phyloP scores from a whole-genome alignment of 2,329 filamentous ascomycete genomes.

The Aciculosporium take region DNA sequence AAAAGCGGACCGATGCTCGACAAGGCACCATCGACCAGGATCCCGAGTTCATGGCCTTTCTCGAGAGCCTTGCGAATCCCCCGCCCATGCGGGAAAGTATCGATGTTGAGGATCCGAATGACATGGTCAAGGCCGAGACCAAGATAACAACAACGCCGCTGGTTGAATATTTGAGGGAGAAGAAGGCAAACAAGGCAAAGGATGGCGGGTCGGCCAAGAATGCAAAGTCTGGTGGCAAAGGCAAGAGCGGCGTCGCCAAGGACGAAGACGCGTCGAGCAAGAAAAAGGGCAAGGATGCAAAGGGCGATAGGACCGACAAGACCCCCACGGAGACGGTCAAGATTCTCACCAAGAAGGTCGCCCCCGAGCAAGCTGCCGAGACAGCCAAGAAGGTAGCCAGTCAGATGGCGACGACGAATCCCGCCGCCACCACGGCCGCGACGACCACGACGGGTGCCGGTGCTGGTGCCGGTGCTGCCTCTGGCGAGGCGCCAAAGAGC shows the following conservation, averaged over 20 bases:
- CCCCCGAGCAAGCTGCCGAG: slow-evolving; percentile 33
- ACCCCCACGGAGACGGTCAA: slow-evolving; percentile 44
- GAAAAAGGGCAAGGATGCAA: slow-evolving; percentile 51
- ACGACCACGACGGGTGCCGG: slow-evolving; percentile 15
- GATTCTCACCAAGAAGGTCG: slow-evolving; percentile 45
- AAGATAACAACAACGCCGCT: slow-evolving; percentile 74
- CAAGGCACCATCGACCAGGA: slow-evolving; percentile 96
- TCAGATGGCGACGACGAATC: slow-evolving; percentile 19
- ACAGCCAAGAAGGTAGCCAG: slow-evolving; percentile 28
- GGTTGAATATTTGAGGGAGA: slow-evolving; percentile 80
- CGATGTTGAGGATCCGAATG: slow-evolving; percentile 28
- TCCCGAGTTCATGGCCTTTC: slow-evolving; percentile 84
- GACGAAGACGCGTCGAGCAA: slow-evolving; percentile 43
- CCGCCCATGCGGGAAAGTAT: slow-evolving; percentile 28
- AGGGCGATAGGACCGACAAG: slow-evolving; percentile 39
- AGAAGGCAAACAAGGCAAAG: slow-evolving; percentile 63
- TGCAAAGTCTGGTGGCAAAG: slow-evolving; percentile 40
- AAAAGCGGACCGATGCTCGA: slow-evolving; percentile 63
- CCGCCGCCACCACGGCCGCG: slow-evolving; percentile 11
- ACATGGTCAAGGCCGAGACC: slow-evolving; percentile 31
- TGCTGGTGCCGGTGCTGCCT: slow-evolving; percentile 17
- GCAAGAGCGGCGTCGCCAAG: slow-evolving; percentile 24
- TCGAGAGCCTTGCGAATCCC: slow-evolving; percentile 71
- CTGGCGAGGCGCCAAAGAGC: slow-evolving; percentile 27
- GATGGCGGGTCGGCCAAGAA: slow-evolving; percentile 28